phyloP scores from a whole-genome alignment of 164 flowering plant genomes.

The Tinospora cordifolia region DNA sequence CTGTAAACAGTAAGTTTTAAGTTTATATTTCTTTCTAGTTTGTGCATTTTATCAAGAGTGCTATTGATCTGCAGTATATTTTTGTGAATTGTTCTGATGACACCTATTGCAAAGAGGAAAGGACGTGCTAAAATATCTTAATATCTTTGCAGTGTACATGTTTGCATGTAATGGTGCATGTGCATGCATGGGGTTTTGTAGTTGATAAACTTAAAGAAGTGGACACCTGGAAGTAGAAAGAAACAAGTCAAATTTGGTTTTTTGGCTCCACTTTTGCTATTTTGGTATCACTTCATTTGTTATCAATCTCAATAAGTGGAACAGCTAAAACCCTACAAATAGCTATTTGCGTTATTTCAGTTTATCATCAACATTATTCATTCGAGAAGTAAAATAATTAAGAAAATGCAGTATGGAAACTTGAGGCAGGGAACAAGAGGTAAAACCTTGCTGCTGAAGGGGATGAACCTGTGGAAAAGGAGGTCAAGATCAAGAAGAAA shows the following conservation, averaged over 20 bases:
- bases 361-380: neutral
- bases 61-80: neutral
- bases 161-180: neutral
- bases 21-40: neutral
- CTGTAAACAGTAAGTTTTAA: constrained; percentile 13
- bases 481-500: neutral
- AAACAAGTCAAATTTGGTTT: no score
- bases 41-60: neutral
- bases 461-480: neutral
- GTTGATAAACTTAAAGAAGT: no score
- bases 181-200: neutral
- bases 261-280: no score
- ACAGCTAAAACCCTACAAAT: no score
- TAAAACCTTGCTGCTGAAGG: neutral
- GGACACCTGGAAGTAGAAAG: no score
- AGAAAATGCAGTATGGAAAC: neutral
- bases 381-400: neutral
- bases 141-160: neutral
- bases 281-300: no score
- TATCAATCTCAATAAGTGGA: no score
- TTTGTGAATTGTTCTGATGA: neutral
- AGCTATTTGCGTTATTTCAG: neutral
- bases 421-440: neutral
- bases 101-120: neutral
- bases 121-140: no score